These are phyloP conservation scores for Choiromyces venosus DNA, from an alignment of 495 filamentous ascomycete species.

Conservation along the genomic window DNA sequence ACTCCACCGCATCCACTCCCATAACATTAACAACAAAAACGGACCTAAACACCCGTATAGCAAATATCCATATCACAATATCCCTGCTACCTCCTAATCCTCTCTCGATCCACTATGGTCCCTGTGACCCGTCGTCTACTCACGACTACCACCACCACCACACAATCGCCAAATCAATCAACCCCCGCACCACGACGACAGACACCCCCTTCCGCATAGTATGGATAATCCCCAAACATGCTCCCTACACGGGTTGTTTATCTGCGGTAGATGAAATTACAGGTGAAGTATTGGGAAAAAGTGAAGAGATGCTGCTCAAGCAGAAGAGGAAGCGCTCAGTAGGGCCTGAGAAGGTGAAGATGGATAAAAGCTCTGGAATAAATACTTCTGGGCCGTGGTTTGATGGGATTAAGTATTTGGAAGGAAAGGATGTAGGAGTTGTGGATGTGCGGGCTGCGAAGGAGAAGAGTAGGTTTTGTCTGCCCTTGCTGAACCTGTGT, in stretches of 20 bases:
- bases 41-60: slow-evolving; percentile 46
- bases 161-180: slow-evolving; percentile 34
- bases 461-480: slow-evolving; percentile 49
- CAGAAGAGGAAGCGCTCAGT: slow-evolving; percentile 41
- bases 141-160: slow-evolving; percentile 42
- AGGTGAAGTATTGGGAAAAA: slow-evolving; percentile 46
- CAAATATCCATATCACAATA: slow-evolving; percentile 47
- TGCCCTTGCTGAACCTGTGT: not conserved
- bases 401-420: slow-evolving; percentile 59
- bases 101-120: slow-evolving; percentile 47
- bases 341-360: slow-evolving; percentile 42
- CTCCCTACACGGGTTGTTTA: slow-evolving; percentile 48
- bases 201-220: too few relatives aligned
- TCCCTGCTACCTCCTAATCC: slow-evolving; percentile 33
- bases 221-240: slow-evolving; percentile 51
- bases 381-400: slow-evolving; percentile 63
- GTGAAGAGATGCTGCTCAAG: slow-evolving; percentile 43
- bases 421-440: slow-evolving; percentile 50
- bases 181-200: slow-evolving; percentile 40
- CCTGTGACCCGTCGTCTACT: slow-evolving; percentile 33
- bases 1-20: too few relatives aligned
- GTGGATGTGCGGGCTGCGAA: slow-evolving; percentile 54
- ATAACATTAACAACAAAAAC: too few relatives aligned
- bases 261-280: slow-evolving; percentile 48
- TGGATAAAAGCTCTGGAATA: slow-evolving; percentile 49